Evolutionary conservation across 2,329 filamentous ascomycete genomes (phyloP).

Genomic region (Fusarium sacchari): DNA sequence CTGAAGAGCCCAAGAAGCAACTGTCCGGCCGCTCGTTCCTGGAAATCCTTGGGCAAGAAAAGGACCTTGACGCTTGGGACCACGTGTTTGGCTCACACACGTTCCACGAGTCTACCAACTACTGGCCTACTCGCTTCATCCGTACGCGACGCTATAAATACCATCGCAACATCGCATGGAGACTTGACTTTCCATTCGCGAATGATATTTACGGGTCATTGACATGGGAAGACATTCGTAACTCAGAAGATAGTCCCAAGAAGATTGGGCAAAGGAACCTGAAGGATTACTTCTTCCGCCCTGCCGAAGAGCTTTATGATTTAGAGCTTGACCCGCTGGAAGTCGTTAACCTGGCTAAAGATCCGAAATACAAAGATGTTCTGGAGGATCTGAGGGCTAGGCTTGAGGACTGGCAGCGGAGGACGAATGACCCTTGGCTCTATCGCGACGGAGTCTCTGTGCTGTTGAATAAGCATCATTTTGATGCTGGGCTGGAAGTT

Average conservation of each 20-base stretch:
- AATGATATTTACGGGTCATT: constrained; percentile 57
- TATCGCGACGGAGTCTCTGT: not conserved
- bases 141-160: constrained; percentile 56
- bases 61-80: constrained; percentile 33
- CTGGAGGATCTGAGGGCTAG: not conserved
- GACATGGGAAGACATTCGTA: constrained; percentile 57
- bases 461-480: not conserved
- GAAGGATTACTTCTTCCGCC: constrained; percentile 56
- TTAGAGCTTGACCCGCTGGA: constrained; percentile 57
- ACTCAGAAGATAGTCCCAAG: constrained; percentile 34
- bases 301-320: constrained; percentile 59
- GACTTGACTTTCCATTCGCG: constrained; percentile 60
- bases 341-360: constrained; percentile 52
- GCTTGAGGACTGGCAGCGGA: not conserved
- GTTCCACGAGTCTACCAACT: constrained; percentile 63
- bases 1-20: not conserved
- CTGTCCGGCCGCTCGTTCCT: not conserved
- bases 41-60: fast-evolving
- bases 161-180: constrained; percentile 60
- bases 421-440: not conserved
- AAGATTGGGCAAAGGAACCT: constrained; percentile 52
- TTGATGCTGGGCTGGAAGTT: not conserved
- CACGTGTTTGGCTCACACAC: constrained; percentile 62
- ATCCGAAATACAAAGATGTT: not conserved
- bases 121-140: constrained; percentile 60